Percentiles rank a stretch among this genome's conserved stretches.
Evolutionary conservation across 2,329 filamentous ascomycete species (phyloP).

Genomic region (Fusarium robinianum): DNA sequence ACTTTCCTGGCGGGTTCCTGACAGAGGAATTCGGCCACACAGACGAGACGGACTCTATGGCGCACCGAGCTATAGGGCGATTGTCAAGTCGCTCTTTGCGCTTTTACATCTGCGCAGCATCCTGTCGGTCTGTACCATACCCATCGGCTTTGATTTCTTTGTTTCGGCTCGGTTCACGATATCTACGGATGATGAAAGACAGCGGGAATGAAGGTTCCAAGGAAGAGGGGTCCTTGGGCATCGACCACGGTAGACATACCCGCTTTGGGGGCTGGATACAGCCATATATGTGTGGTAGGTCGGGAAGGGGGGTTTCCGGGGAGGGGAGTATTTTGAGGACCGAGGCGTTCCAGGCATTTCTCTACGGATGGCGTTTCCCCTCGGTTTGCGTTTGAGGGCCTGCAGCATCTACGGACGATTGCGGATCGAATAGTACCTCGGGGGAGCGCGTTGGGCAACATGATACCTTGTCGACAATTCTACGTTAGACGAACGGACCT

Average conservation of each 20-base stretch:
- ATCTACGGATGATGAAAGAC: conserved; percentile 39
- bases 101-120: conserved; percentile 31
- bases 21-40: conserved; percentile 17
- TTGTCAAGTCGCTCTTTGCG: conserved; percentile 26
- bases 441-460: conserved; percentile 36
- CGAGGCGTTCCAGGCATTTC: conserved; percentile 37
- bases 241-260: conserved; percentile 35
- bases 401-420: conserved; percentile 35
- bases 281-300: conserved; percentile 30
- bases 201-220: conserved; percentile 32
- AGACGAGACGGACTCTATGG: conserved; percentile 26
- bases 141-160: conserved; percentile 41
- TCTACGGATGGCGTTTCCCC: conserved; percentile 31
- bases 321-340: conserved; percentile 23
- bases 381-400: conserved; percentile 36
- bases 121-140: conserved; percentile 37
- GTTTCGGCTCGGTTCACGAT: conserved; percentile 38
- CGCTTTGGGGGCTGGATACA: conserved; percentile 29
- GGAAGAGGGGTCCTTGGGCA: conserved; percentile 31
- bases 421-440: conserved; percentile 33
- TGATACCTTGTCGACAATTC: conserved; percentile 45
- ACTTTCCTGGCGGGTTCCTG: conserved; percentile 25
- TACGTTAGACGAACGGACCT: conserved; percentile 41
- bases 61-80: conserved; percentile 21
- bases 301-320: conserved; percentile 20